These are phyloP conservation scores for Paspalum notatum DNA, from an alignment of 176 grass and related monocot genomes.

Conservation along the genomic window DNA sequence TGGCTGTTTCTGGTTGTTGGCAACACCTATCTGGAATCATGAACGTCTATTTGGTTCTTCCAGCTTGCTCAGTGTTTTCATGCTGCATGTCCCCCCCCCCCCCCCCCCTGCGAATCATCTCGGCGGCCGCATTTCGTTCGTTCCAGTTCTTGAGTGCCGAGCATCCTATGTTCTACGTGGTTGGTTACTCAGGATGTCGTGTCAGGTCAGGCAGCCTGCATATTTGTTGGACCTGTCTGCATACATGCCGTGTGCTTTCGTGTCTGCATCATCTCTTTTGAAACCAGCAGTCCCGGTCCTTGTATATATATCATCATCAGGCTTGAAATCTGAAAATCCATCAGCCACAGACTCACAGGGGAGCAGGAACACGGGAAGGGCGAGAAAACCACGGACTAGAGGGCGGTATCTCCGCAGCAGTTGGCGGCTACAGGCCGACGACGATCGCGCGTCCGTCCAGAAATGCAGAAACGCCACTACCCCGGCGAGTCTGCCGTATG, in stretches of 20 bases:
- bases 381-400: constrained; percentile 28
- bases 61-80: not conserved
- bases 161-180: not conserved
- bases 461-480: not conserved
- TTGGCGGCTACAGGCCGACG: not conserved
- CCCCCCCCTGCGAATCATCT: not conserved
- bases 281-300: too few species aligned
- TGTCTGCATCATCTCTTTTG: too few species aligned
- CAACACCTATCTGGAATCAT: not conserved
- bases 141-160: not conserved
- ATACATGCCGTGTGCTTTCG: too few species aligned
- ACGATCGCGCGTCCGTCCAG: not conserved
- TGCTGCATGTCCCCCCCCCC: too few species aligned
- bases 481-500: too few species aligned
- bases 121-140: not conserved
- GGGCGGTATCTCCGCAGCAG: constrained; percentile 9
- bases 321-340: too few species aligned
- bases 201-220: too few species aligned
- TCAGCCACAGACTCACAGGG: too few species aligned
- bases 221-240: too few species aligned
- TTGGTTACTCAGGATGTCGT: not conserved
- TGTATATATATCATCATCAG: too few species aligned
- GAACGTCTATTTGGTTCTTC: not conserved
- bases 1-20: not conserved
- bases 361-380: not conserved